These are phyloP conservation scores for Tolypocladium pustulatum DNA, from an alignment of 2,329 filamentous ascomycete species.

Conservation along the genomic window DNA sequence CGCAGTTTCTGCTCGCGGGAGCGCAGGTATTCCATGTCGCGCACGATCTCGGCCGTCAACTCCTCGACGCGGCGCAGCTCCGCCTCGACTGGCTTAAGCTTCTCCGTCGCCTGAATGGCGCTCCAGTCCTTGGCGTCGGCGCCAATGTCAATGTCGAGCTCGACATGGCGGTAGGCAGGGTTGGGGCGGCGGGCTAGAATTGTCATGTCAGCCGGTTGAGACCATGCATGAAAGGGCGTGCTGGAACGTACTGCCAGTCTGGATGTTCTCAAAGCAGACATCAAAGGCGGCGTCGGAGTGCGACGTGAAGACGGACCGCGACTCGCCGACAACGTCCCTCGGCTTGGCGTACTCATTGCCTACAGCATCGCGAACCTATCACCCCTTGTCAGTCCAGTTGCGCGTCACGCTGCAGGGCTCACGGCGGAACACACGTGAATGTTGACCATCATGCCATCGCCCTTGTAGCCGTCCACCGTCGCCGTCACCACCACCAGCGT, in stretches of 20 bases:
- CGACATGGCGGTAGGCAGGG: conserved; percentile 58
- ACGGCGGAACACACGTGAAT: conserved; percentile 62
- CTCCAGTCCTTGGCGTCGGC: conserved; percentile 98
- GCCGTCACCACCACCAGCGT: conserved; percentile 94
- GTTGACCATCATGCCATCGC: conserved; percentile 87
- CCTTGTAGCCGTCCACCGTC: conserved; percentile 72
- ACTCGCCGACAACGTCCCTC: conserved; percentile 84
- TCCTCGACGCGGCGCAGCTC: conserved; percentile 91
- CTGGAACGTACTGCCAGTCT: conserved; percentile 53
- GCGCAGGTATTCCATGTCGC: conserved; percentile 94
- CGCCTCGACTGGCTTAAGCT: conserved; percentile 93
- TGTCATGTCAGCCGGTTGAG: not conserved
- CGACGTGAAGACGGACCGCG: conserved; percentile 87
- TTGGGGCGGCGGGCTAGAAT: conserved; percentile 24
- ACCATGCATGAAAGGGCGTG: not conserved
- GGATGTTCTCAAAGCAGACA: conserved; percentile 87
- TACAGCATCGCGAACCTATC: conserved; percentile 83
- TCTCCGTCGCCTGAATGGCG: conserved; percentile 90
- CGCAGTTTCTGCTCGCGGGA: conserved; percentile 84
- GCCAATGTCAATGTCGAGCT: conserved; percentile 92
- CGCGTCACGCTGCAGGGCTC: not conserved
- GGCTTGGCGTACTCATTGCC: conserved; percentile 93
- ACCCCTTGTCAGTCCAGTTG: not conserved
- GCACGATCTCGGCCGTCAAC: conserved; percentile 76
- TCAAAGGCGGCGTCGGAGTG: conserved; percentile 89